Evolutionary conservation across 495 filamentous ascomycete genomes (phyloP).

Genomic region (Emericellopsis terricola): DNA sequence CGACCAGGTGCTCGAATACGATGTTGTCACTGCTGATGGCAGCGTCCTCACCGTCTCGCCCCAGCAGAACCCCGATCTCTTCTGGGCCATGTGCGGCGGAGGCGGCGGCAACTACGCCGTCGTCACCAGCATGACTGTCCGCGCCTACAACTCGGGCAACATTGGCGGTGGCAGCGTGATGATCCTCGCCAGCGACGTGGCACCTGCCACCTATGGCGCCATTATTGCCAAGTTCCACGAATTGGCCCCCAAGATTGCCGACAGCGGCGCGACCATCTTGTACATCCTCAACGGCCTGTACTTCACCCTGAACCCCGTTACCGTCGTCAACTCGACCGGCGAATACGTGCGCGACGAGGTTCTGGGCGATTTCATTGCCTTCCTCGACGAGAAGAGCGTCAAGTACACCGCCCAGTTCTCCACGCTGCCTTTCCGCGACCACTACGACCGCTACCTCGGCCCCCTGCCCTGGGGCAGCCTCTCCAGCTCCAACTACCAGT

Average conservation of each 20-base stretch:
- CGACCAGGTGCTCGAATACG: conserved; percentile 37
- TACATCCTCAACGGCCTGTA: background rate
- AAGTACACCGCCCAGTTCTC: conserved; percentile 11
- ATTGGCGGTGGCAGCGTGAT: conserved; percentile 6
- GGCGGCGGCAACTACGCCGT: conserved; percentile 37
- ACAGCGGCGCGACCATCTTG: background rate
- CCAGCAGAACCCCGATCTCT: conserved; percentile 32
- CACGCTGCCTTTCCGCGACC: conserved; percentile 19
- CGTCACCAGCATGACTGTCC: conserved; percentile 26
- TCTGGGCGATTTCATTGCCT: background rate
- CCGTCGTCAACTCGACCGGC: background rate
- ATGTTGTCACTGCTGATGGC: conserved; percentile 34
- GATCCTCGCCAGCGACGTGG: conserved; percentile 11
- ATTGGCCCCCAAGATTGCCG: conserved; percentile 6
- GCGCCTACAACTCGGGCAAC: conserved; percentile 12
- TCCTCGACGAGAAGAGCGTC: background rate
- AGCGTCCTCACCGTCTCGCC: conserved; percentile 21
- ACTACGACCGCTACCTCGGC: conserved; percentile 26
- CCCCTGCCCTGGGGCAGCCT: conserved; percentile 22
- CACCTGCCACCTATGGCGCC: conserved; percentile 13
- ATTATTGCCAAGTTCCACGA: conserved; percentile 19
- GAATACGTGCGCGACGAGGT: background rate
- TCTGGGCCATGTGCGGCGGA: conserved; percentile 41
- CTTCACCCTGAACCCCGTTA: background rate
- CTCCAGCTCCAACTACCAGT: conserved; percentile 28